Evolutionary conservation across 2,329 filamentous ascomycete genomes (phyloP).

Genomic region (Herpotrichia juniperi): DNA sequence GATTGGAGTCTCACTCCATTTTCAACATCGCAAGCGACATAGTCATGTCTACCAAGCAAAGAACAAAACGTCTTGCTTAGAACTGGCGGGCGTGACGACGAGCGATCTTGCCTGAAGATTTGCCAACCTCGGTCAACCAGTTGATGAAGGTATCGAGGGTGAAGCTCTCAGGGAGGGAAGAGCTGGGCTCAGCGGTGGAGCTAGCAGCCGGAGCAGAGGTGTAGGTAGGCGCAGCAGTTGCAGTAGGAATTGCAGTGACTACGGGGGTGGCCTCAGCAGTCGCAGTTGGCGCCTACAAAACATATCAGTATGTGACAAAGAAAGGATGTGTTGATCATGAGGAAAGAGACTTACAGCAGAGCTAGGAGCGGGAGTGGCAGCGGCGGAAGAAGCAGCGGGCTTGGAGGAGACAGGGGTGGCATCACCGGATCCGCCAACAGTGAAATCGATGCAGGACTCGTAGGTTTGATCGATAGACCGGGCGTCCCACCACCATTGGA

Average conservation of each 20-base stretch:
- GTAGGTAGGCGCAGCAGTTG: slow-evolving; percentile 14
- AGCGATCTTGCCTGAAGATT: not conserved
- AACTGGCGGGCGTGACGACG: slow-evolving; percentile 36
- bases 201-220: slow-evolving; percentile 11
- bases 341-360: too few relatives aligned
- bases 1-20: slow-evolving; percentile 9
- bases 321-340: slow-evolving; percentile 5
- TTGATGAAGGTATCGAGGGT: slow-evolving; percentile 41
- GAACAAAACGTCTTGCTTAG: not conserved
- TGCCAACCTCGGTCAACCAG: slow-evolving; percentile 31
- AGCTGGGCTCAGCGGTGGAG: slow-evolving; percentile 15
- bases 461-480: slow-evolving; percentile 64
- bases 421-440: slow-evolving; percentile 42
- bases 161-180: slow-evolving; percentile 34
- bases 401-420: slow-evolving; percentile 14
- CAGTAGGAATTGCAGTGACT: slow-evolving; percentile 8
- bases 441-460: slow-evolving; percentile 68
- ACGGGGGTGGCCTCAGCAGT: slow-evolving; percentile 5
- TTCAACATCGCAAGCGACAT: not conserved
- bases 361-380: slow-evolving; percentile 18
- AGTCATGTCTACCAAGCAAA: not conserved
- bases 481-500: slow-evolving; percentile 70
- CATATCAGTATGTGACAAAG: not conserved
- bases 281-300: too few relatives aligned
- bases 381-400: slow-evolving; percentile 11